These are phyloP conservation scores for Ephemerocybe angulata DNA, from an alignment of 768 basidiomycete species.

Conservation along the genomic window DNA sequence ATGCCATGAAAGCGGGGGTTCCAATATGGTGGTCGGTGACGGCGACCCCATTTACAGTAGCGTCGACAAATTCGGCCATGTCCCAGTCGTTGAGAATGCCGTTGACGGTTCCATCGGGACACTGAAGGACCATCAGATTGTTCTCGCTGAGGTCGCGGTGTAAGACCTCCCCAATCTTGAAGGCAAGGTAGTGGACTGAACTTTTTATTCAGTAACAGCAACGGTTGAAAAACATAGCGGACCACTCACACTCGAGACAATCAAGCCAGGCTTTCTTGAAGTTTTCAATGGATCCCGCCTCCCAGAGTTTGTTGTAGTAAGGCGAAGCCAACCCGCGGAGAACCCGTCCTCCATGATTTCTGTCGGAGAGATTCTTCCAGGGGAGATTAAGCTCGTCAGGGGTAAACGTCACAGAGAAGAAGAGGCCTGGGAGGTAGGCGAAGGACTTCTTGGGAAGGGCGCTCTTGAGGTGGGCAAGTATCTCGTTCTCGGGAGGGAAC, in stretches of 20 bases:
- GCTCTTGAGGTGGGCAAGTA: neutral
- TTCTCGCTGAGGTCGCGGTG: constrained; percentile 30
- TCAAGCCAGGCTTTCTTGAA: constrained; percentile 27
- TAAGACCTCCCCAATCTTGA: constrained; percentile 14
- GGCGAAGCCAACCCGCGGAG: constrained; percentile 17
- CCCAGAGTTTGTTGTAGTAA: constrained; percentile 19
- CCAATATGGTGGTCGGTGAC: constrained; percentile 18
- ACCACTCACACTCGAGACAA: constrained; percentile 27
- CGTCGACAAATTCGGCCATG: constrained; percentile 12
- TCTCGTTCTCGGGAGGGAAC: neutral
- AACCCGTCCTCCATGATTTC: no score
- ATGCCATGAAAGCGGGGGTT: constrained; percentile 27
- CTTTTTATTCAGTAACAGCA: neutral
- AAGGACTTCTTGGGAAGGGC: neutral
- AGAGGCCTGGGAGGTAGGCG: neutral
- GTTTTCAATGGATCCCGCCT: constrained; percentile 17
- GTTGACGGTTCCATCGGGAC: constrained; percentile 2
- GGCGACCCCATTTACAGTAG: neutral
- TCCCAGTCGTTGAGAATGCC: constrained; percentile 30
- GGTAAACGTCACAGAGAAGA: neutral
- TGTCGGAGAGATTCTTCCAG: no score
- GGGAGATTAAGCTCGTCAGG: neutral
- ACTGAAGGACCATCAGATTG: constrained; percentile 25
- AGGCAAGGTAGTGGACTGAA: neutral
- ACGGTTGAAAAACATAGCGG: neutral